Evolutionary conservation across 2,329 filamentous ascomycete genomes (phyloP), one percentile per base, ranked within the genome.

Genomic region (Cladophialophora chaetospira): DNA sequence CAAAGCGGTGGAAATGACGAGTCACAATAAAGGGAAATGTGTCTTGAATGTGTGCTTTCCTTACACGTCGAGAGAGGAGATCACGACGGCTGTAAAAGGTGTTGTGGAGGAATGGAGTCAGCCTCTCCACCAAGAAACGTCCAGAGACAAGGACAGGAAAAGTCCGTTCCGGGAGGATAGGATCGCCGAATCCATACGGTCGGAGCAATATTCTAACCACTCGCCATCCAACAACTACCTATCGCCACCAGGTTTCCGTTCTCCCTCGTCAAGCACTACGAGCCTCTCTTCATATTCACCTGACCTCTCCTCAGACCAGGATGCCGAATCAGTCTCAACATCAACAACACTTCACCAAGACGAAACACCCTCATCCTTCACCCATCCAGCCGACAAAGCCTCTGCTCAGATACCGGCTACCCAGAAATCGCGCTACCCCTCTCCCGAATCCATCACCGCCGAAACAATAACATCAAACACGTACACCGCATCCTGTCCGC

Each of bases 11-110:
- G 85, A 91, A 35, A 83, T 94, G 79, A 99, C 94, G 19, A 89
- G 87, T 70, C 81, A 89, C 67, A 97, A 99, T 72, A 15, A 51
- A 5, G 88, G 87, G 61, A 86, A 88, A 58, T 84, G 85, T 38
- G 81, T 88, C 26, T 78, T 99, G 49, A 99, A 99, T 70, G 91
- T 99, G 62, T 99, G 94, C 77, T 97, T 97, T 68, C 94, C 94
- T 0, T 99, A 99, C 70, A 97, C 94, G 0, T 96, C 92, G 3
- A 84, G 94, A 63, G 91, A 96, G 68, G 94, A 99, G 71, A 97
- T 99, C 64, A 95, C 93, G 0, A 86, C 88, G 2, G 90, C 93
- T 4, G 89, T 99, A 64, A 87, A 89, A 62, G 85, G 87, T 38
- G 97, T 93, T 0, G 92, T 99, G 6, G 80, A 88, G 56, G 89